Conservation (phyloP, 2,329 filamentous ascomycete species). For the Cordyceps farinosa region DNA sequence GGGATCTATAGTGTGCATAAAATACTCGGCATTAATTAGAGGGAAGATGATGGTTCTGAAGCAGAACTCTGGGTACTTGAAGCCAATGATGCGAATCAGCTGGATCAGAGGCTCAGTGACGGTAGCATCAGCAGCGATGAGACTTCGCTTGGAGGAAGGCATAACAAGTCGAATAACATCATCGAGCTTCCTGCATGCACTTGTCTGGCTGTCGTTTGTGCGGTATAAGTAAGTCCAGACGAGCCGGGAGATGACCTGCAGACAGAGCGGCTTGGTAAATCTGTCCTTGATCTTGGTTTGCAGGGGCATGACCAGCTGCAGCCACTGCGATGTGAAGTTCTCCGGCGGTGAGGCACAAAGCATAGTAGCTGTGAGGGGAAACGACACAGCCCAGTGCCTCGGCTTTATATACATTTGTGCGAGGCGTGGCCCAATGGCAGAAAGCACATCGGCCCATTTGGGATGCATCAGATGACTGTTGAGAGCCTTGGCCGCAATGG, state of each 20-base stretch:
- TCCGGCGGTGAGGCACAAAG: conserved; percentile 86
- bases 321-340: conserved; percentile 80
- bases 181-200: conserved; percentile 75
- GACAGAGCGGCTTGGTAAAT: conserved; percentile 68
- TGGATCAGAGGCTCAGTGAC: conserved; percentile 89
- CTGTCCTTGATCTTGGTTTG: conserved; percentile 84
- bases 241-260: conserved; percentile 85
- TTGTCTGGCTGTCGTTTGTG: conserved; percentile 65
- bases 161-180: conserved; percentile 84
- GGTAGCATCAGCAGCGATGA: conserved; percentile 77
- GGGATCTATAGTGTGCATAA: conserved; percentile 69
- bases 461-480: conserved; percentile 72
- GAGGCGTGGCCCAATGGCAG: conserved; percentile 72
- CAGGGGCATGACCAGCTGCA: conserved; percentile 72
- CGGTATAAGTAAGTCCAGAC: conserved; percentile 95
- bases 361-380: conserved; percentile 81
- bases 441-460: conserved; percentile 84
- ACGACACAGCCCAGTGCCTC: conserved; percentile 85
- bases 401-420: conserved; percentile 86
- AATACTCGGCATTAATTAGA: conserved; percentile 87
- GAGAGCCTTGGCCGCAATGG: conserved; percentile 76
- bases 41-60: conserved; percentile 93
- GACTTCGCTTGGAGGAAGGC: conserved; percentile 72
- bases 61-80: conserved; percentile 88
- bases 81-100: conserved; percentile 90